A percentile compares a stretch with the other conserved stretches of the same genome.
Evolutionary conservation across 1,139 yeast genomes (phyloP).

Genomic region (Candida gigantensis): DNA sequence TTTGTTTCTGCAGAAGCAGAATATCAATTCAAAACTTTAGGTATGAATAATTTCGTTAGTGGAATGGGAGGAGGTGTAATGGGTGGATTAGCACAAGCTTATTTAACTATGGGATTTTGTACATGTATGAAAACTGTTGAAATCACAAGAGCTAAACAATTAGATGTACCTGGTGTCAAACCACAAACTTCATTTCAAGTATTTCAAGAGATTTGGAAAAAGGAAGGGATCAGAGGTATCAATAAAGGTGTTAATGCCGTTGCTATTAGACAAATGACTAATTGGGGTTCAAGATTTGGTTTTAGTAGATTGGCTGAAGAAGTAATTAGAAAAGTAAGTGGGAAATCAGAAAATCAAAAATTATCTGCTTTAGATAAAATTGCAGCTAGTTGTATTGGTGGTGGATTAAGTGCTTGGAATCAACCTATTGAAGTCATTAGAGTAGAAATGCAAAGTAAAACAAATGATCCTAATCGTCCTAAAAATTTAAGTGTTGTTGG

Average conservation of each 20-base stretch:
- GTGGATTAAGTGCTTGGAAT: constrained; percentile 97
- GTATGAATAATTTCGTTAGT: constrained; percentile 70
- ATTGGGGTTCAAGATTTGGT: constrained; percentile 98
- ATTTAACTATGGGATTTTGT: constrained; percentile 95
- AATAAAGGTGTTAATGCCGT: constrained; percentile 99
- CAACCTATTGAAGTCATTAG: constrained; percentile 98
- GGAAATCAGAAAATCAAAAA: constrained; percentile 62
- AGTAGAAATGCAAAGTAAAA: constrained; percentile 96
- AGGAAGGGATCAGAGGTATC: constrained; percentile 90
- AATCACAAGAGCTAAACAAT: constrained; percentile 86
- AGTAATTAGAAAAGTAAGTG: constrained; percentile 62
- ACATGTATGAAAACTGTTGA: constrained; percentile 98
- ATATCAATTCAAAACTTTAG: constrained; percentile 65
- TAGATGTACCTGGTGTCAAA: constrained; percentile 54
- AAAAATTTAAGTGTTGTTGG: constrained; percentile 80
- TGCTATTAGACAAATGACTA: constrained; percentile 96
- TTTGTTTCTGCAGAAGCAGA: constrained; percentile 94
- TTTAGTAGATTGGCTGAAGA: constrained; percentile 91
- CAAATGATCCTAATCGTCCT: constrained; percentile 92
- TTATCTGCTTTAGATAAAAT: constrained; percentile 79
- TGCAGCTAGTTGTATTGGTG: constrained; percentile 87
- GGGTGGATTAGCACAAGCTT: constrained; percentile 97
- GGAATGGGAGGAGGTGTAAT: constrained; percentile 95
- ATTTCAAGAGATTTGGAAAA: constrained; percentile 76
- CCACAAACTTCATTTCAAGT: constrained; percentile 83